Percentiles rank a stretch among this genome's conserved stretches.
Conservation (phyloP, 1,284 basidiomycete species). For the Lignosus rhinocerotis region DNA sequence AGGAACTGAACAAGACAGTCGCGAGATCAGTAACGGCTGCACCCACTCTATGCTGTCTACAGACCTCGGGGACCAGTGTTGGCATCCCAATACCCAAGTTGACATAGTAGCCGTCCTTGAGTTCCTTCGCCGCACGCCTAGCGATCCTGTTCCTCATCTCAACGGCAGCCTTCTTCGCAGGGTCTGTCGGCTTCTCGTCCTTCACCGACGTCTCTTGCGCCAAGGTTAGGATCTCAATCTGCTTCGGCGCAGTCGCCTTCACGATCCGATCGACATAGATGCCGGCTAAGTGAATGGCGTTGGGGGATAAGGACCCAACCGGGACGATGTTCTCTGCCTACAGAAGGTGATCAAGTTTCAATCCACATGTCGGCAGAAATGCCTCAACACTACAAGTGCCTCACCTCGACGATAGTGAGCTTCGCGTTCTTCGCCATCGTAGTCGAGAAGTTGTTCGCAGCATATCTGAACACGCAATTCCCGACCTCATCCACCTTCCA, state of each 20-base stretch:
- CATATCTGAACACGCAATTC: slow-evolving; percentile 87
- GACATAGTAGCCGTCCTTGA: slow-evolving; percentile 86
- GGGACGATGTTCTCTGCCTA: slow-evolving; percentile 93
- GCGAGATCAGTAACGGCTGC: background rate
- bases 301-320: slow-evolving; percentile 80
- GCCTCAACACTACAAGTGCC: slow-evolving; percentile 6
- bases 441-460: slow-evolving; percentile 86
- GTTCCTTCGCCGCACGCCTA: slow-evolving; percentile 85
- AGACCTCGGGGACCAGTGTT: slow-evolving; percentile 74
- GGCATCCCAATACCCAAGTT: slow-evolving; percentile 85
- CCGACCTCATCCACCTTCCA: slow-evolving; percentile 96
- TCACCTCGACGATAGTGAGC: slow-evolving; percentile 87
- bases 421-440: slow-evolving; percentile 91
- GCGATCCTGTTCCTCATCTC: slow-evolving; percentile 74
- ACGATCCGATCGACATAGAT: slow-evolving; percentile 91
- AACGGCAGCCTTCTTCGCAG: slow-evolving; percentile 52
- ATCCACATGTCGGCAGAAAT: background rate
- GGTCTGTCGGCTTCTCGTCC: slow-evolving; percentile 27
- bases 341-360: background rate
- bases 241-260: slow-evolving; percentile 74
- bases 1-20: slow-evolving; percentile 55
- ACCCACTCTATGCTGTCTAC: background rate
- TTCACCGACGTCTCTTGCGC: slow-evolving; percentile 37
- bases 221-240: slow-evolving; percentile 78
- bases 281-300: slow-evolving; percentile 83